Base-by-base conservation (phyloP, 805 yeast genomes). In the Wickerhamiella kurtzmanii region DNA sequence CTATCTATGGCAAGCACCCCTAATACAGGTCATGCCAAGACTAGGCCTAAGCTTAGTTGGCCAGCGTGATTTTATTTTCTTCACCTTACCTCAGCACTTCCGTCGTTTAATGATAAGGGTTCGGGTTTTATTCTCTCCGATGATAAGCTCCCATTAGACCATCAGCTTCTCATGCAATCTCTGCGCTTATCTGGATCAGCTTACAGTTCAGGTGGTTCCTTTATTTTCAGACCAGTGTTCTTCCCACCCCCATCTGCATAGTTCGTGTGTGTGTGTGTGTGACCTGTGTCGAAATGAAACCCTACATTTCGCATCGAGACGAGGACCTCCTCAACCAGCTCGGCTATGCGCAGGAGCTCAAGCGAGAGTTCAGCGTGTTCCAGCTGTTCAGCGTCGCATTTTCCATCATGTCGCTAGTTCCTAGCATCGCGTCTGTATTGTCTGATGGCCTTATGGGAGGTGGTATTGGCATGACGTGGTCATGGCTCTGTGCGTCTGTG, bases 301-400 rank as follows among this genome's bases (percentile, higher is more conserved):
- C 15, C 8, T 38, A 38, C n/a, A 38, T 15, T 38, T 13, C 41
- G 15, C 22, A n/a, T 6, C 11, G 56, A 25, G 67, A 63, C 44
- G 65, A 62, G 42, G 55, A 52, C 35, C 48, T 62, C 35, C 57
- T 64, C 43, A 58, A 56, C 48, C 76, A 76, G 51, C 74, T 81
- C 46, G 88, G 88, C 6, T 80, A 81, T 60, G 77, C 77, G 57
- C 81, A 79, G 57, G 87, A 81, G 56, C 64, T 80, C 44, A 68
- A 68, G 41, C 72, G 88, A 60, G 70, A 71, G 36, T 80, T 77
- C 56, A 68, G 79, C 2, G 74, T 80, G 1, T 49, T 76, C 39
- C 82, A 78, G 60, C 78, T 79, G 19, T 80, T 80, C 58, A 84
- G 83, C 47, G 75, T 80, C 48, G 82, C 85, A 2, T 80, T 78